Conservation (phyloP, 768 basidiomycete genomes). For the Boletus patriciae region DNA sequence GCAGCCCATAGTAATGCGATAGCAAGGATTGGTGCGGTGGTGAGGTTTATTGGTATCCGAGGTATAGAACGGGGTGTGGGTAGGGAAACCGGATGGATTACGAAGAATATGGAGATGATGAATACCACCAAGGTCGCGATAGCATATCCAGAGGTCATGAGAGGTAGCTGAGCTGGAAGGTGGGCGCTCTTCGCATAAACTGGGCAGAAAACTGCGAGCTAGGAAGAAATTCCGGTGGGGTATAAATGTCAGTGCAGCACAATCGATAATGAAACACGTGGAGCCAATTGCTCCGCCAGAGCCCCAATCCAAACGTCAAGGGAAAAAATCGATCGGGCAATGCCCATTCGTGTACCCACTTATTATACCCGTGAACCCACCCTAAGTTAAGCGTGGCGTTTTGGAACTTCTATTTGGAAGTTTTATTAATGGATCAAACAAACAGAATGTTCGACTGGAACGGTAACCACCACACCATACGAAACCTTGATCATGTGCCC, state of each 20-base stretch:
- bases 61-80: conserved; percentile 35
- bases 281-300: neutral
- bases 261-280: neutral
- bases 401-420: neutral
- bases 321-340: too few relatives aligned
- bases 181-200: neutral
- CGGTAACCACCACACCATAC: too few relatives aligned
- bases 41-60: conserved; percentile 45
- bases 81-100: conserved; percentile 47
- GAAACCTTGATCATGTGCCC: too few relatives aligned
- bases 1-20: conserved; percentile 56
- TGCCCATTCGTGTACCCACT: too few relatives aligned
- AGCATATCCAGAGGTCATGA: conserved; percentile 47
- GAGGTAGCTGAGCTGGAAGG: neutral
- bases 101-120: conserved; percentile 51
- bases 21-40: conserved; percentile 52
- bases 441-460: too few relatives aligned
- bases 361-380: too few relatives aligned
- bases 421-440: too few relatives aligned
- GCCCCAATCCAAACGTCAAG: neutral
- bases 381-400: neutral
- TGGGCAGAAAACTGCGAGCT: neutral
- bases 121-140: conserved; percentile 53
- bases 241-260: neutral
- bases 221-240: neutral